phyloP scores from a whole-genome alignment of 495 filamentous ascomycete species.

The Thermochaetoides thermophila region DNA sequence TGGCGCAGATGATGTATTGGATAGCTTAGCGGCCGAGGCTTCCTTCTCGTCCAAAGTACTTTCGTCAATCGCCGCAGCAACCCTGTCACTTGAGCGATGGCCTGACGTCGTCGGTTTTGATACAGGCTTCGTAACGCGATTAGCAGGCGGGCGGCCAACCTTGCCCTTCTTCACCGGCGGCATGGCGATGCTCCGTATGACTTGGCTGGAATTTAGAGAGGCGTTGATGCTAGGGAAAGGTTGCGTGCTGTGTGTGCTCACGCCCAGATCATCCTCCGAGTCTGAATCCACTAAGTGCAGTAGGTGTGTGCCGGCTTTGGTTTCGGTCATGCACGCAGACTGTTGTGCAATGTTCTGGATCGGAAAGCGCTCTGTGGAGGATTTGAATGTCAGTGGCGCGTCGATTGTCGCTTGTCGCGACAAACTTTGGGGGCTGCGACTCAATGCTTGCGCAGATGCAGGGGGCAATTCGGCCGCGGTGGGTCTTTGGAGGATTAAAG shows the following conservation, averaged over 20 bases:
- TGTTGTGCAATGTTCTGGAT: too few species aligned
- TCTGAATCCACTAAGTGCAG: slow-evolving; percentile 54
- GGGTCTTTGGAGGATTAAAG: too few species aligned
- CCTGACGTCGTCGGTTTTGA: slow-evolving; percentile 14
- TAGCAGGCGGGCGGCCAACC: slow-evolving; percentile 13
- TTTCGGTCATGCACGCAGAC: slow-evolving; percentile 22
- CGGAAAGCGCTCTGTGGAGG: too few species aligned
- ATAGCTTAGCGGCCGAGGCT: slow-evolving; percentile 25
- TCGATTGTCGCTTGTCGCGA: neutral
- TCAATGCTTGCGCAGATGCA: too few species aligned
- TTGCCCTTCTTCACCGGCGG: slow-evolving; percentile 28
- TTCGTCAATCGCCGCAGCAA: slow-evolving; percentile 21
- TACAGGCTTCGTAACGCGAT: slow-evolving; percentile 25
- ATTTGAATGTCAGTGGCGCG: neutral
- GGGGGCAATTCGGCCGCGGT: too few species aligned
- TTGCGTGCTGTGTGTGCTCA: too few species aligned
- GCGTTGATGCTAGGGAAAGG: too few species aligned
- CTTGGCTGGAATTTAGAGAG: too few species aligned
- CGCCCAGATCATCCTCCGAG: slow-evolving; percentile 42
- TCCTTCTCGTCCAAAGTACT: slow-evolving; percentile 6
- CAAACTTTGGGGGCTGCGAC: too few species aligned
- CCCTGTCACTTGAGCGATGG: slow-evolving; percentile 14
- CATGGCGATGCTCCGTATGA: too few species aligned
- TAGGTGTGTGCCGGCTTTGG: slow-evolving; percentile 31
- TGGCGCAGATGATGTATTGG: slow-evolving; percentile 13